Percentiles rank a stretch among this genome's conserved stretches.
Evolutionary conservation across 1,284 basidiomycete genomes (phyloP).

Genomic region (Mycena sp.): DNA sequence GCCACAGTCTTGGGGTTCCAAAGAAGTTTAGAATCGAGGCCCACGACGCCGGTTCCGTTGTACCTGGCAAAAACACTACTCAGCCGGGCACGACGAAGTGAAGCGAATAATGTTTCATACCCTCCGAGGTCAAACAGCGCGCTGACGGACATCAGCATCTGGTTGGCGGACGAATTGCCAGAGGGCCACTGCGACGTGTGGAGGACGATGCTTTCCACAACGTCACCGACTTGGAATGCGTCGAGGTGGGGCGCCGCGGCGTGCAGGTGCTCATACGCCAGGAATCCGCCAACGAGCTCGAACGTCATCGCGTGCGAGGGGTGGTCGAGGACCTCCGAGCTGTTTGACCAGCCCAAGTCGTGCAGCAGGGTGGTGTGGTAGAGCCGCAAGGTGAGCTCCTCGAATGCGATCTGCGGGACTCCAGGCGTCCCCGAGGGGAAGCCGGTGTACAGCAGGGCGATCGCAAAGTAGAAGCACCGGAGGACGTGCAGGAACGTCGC

Average conservation of each 20-base stretch:
- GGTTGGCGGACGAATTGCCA: neutral
- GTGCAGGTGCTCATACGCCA: slow-evolving; percentile 4
- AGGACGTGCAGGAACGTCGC: neutral
- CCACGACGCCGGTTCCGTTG: slow-evolving; percentile 5
- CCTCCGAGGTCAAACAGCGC: neutral
- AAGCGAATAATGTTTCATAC: neutral
- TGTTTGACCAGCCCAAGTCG: slow-evolving; percentile 1
- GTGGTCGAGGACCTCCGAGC: neutral
- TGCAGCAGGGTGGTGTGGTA: slow-evolving; percentile 3
- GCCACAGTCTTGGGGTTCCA: slow-evolving; percentile 5
- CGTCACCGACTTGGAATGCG: neutral
- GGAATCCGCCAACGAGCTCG: slow-evolving; percentile 1
- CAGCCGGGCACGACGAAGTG: neutral
- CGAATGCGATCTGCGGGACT: slow-evolving; percentile 2
- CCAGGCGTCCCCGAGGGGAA: slow-evolving; percentile 2
- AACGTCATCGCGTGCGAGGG: neutral
- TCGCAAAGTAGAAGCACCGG: neutral
- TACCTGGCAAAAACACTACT: neutral
- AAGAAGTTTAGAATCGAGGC: neutral
- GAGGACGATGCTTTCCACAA: neutral
- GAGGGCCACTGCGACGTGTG: slow-evolving; percentile 6
- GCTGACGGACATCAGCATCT: neutral
- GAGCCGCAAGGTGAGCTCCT: neutral
- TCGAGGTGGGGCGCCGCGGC: neutral
- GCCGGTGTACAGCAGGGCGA: slow-evolving; percentile 1